A percentile compares a stretch with the other conserved stretches of the same genome.
Evolutionary conservation across 2,329 filamentous ascomycete genomes (phyloP).

Genomic region (Beauveria sp.): DNA sequence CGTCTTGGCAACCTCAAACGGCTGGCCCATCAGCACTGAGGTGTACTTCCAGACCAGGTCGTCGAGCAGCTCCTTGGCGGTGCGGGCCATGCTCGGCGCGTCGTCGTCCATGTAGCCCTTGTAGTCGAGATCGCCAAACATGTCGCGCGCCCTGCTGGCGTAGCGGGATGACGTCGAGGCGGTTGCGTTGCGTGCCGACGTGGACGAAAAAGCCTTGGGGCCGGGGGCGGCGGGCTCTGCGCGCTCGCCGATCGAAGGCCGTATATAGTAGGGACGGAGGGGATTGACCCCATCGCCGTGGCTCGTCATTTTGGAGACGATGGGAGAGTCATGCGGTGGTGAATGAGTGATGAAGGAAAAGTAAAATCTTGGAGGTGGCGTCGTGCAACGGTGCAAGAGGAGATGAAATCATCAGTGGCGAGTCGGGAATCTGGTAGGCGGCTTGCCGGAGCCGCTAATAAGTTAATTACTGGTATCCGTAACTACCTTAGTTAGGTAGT

Average conservation of each 20-base stretch:
- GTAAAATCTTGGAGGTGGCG: neutral
- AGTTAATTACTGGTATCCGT: no score
- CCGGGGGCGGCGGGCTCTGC: constrained; percentile 30
- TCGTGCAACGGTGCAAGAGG: neutral
- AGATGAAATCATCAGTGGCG: constrained; percentile 7
- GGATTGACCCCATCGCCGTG: constrained; percentile 49
- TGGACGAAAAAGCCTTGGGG: constrained; percentile 38
- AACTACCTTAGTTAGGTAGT: neutral
- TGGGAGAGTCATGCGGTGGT: constrained; percentile 18
- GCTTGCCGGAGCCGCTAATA: neutral
- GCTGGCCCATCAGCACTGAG: constrained; percentile 81
- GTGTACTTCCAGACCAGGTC: constrained; percentile 89
- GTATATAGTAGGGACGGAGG: constrained; percentile 63
- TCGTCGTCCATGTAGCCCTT: constrained; percentile 74
- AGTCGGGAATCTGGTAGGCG: neutral
- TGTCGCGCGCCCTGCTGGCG: constrained; percentile 66
- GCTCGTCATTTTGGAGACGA: constrained; percentile 33
- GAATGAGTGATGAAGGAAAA: constrained; percentile 3
- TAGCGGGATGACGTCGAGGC: constrained; percentile 32
- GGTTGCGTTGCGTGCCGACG: constrained; percentile 33
- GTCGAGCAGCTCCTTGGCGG: constrained; percentile 70
- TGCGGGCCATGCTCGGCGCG: constrained; percentile 67
- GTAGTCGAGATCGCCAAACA: constrained; percentile 87
- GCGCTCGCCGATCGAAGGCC: constrained; percentile 46
- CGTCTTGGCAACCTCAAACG: constrained; percentile 95